Conservation (phyloP, 176 grass and related monocot species). For the Luzula sylvatica region DNA sequence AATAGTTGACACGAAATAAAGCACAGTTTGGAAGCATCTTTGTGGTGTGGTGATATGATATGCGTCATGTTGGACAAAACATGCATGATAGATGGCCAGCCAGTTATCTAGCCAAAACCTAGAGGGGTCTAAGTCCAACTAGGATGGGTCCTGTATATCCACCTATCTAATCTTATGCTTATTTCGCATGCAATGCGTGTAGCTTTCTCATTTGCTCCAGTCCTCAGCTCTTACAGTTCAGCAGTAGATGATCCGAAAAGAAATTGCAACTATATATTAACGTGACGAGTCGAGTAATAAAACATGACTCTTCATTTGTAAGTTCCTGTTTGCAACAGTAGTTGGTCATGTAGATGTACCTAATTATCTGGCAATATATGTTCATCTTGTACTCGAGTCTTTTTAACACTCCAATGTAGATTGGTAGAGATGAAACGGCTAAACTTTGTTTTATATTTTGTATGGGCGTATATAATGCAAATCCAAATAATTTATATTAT, state of each 20-base stretch:
- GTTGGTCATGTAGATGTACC: no score
- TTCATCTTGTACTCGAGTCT: no score
- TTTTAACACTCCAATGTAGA: no score
- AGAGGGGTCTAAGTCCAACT: background rate
- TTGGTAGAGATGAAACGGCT: no score
- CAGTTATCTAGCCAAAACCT: background rate
- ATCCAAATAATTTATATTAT: no score
- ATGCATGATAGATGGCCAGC: slow-evolving; percentile 14
- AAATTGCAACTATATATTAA: no score
- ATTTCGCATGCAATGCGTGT: background rate
- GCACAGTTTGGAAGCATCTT: slow-evolving; percentile 16
- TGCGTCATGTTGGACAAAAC: background rate
- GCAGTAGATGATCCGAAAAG: background rate
- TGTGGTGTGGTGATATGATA: no score
- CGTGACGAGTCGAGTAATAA: no score
- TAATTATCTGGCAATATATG: no score
- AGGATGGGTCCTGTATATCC: background rate
- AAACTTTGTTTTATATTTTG: no score
- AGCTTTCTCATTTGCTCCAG: background rate
- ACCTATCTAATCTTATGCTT: slow-evolving; percentile 2
- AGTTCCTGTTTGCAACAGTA: background rate
- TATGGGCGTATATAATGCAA: no score
- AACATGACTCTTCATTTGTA: slow-evolving; percentile 3
- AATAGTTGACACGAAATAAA: background rate
- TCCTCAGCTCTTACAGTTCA: background rate